Evolutionary conservation across 306 rosid genomes (phyloP).

Genomic region (Vicia villosa): DNA sequence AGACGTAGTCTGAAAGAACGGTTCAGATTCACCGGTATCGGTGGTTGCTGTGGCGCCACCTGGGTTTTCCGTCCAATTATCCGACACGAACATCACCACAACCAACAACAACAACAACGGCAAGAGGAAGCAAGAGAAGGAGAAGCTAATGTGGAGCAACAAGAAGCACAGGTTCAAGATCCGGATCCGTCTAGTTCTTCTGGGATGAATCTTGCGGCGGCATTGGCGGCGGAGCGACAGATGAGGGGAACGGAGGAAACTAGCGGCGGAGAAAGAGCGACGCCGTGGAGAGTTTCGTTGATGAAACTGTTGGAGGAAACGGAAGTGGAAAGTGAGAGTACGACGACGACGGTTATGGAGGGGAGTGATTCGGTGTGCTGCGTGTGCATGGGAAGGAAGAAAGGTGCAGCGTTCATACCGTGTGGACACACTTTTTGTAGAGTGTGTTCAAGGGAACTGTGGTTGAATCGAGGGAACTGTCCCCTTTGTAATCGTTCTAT

Average conservation of each 20-base stretch:
- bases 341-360: background rate
- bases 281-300: constrained; percentile 75
- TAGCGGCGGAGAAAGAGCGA: constrained; percentile 27
- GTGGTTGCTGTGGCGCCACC: constrained; percentile 83
- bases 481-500: constrained; percentile 96
- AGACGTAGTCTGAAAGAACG: constrained; percentile 76
- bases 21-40: constrained; percentile 66
- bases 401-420: constrained; percentile 95
- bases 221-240: constrained; percentile 86
- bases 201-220: constrained; percentile 92
- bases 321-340: constrained; percentile 37
- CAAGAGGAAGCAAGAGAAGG: constrained; percentile 11
- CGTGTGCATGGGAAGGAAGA: constrained; percentile 92
- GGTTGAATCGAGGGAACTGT: constrained; percentile 88
- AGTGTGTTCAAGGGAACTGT: constrained; percentile 93
- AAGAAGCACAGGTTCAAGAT: constrained; percentile 30
- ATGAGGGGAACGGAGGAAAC: constrained; percentile 54
- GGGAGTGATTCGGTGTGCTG: constrained; percentile 81
- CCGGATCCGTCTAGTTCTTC: constrained; percentile 42
- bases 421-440: constrained; percentile 98
- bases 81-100: constrained; percentile 36
- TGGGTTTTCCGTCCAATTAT: constrained; percentile 61
- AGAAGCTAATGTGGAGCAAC: background rate
- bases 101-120: constrained; percentile 38
- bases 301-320: constrained; percentile 78